phyloP scores from a whole-genome alignment of 805 yeast species.

The Scheffersomyces amazonensis region DNA sequence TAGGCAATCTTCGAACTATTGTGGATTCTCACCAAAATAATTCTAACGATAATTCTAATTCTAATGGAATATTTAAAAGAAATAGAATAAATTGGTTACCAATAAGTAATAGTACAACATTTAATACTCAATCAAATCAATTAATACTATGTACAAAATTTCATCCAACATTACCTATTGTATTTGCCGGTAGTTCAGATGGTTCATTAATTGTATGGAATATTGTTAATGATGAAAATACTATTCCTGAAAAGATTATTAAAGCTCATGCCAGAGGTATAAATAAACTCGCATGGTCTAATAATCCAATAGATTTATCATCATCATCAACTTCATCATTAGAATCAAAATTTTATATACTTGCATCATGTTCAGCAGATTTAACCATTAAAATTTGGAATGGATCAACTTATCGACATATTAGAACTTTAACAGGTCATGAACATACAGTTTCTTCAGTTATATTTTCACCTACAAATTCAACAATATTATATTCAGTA shows the following conservation, averaged over 20 bases:
- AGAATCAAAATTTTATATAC: slow-evolving; percentile 17
- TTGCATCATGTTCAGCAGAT: slow-evolving; percentile 54
- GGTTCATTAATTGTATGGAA: slow-evolving; percentile 78
- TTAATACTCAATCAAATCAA: slow-evolving; percentile 52
- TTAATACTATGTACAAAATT: slow-evolving; percentile 62
- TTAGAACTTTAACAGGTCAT: slow-evolving; percentile 75
- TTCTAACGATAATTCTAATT: slow-evolving; percentile 1
- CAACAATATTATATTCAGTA: slow-evolving; percentile 52
- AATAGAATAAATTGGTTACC: slow-evolving; percentile 64
- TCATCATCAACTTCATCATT: neutral
- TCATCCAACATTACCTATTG: slow-evolving; percentile 70
- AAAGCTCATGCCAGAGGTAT: slow-evolving; percentile 77
- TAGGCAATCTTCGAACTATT: slow-evolving; percentile 46
- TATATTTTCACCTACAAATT: slow-evolving; percentile 45
- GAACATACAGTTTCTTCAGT: slow-evolving; percentile 79
- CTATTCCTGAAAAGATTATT: slow-evolving; percentile 59
- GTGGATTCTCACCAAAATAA: slow-evolving; percentile 26
- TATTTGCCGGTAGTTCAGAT: slow-evolving; percentile 67
- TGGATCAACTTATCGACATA: slow-evolving; percentile 46
- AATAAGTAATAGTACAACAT: slow-evolving; percentile 34
- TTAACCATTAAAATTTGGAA: slow-evolving; percentile 71
- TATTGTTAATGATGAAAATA: slow-evolving; percentile 45
- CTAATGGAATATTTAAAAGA: slow-evolving; percentile 8
- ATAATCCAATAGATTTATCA: slow-evolving; percentile 28
- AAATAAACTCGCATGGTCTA: slow-evolving; percentile 55